Evolutionary conservation across 2,329 filamentous ascomycete species (phyloP).

Genomic region (Leptoxyphium fumago): DNA sequence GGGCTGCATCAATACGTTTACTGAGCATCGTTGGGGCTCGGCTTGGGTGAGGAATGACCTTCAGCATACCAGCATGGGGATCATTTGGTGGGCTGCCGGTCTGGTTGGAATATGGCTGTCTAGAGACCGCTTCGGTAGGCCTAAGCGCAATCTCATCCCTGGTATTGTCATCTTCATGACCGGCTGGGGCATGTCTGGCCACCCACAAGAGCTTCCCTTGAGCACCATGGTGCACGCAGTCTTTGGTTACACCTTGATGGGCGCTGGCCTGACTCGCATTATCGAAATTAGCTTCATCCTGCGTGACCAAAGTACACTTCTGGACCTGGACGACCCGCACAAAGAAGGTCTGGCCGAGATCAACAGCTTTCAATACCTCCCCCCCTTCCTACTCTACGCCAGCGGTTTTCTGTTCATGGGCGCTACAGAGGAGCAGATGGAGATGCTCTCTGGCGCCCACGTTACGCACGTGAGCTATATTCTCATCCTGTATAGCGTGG

Average conservation of each 20-base stretch:
- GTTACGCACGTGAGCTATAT: conserved; percentile 88
- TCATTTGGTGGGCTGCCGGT: conserved; percentile 95
- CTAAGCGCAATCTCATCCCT: conserved; percentile 85
- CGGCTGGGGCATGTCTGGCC: conserved; percentile 88
- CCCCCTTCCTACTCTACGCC: conserved; percentile 55
- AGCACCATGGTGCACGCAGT: conserved; percentile 78
- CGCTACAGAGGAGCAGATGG: conserved; percentile 92
- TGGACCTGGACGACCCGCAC: conserved; percentile 11
- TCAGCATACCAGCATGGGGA: conserved; percentile 98
- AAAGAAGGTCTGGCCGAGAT: conserved; percentile 13
- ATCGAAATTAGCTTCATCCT: conserved; percentile 86
- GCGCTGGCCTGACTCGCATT: conserved; percentile 65
- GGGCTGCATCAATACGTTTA: conserved; percentile 97
- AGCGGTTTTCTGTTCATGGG: conserved; percentile 96
- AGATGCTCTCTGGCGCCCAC: conserved; percentile 53
- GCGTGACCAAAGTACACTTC: conserved; percentile 43
- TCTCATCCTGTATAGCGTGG: conserved; percentile 76
- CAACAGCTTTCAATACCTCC: conserved; percentile 36
- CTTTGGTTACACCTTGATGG: conserved; percentile 95
- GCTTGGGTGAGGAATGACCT: conserved; percentile 87
- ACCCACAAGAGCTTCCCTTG: conserved; percentile 69
- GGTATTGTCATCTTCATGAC: conserved; percentile 83
- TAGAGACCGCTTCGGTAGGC: conserved; percentile 63
- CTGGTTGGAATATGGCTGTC: conserved; percentile 87
- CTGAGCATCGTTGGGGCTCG: conserved; percentile 85